Conservation (phyloP, 306 rosid genomes). For the Cicer arietinum region DNA sequence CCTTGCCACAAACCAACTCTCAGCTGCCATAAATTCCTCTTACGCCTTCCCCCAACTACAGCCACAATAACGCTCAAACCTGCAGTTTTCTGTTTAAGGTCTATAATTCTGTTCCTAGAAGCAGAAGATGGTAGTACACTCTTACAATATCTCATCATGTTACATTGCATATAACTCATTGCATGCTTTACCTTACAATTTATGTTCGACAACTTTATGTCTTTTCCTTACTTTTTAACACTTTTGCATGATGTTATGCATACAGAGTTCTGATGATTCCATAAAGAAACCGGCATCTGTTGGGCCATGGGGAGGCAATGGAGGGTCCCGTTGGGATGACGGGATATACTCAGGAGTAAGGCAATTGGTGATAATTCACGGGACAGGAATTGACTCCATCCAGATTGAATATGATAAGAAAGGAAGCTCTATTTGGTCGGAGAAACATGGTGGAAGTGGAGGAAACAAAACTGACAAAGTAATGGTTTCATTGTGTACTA, state of each 20-base stretch:
- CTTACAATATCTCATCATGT: not conserved
- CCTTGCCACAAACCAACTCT: conserved; percentile 29
- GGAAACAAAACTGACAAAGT: conserved; percentile 69
- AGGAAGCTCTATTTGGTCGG: conserved; percentile 74
- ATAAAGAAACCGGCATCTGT: conserved; percentile 51
- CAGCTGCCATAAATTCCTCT: conserved; percentile 44
- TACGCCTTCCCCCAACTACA: conserved; percentile 25
- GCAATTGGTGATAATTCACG: conserved; percentile 77
- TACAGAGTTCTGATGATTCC: conserved; percentile 51
- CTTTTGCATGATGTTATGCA: conserved; percentile 37
- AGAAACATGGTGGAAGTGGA: conserved; percentile 83
- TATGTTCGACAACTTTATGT: conserved; percentile 35
- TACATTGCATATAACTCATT: not conserved
- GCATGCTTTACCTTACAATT: conserved; percentile 26
- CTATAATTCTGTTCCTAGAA: conserved; percentile 18
- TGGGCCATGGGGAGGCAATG: conserved; percentile 89
- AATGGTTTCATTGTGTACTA: conserved; percentile 26
- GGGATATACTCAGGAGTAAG: conserved; percentile 66
- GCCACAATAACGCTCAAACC: conserved; percentile 11
- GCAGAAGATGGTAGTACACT: conserved; percentile 45
- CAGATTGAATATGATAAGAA: conserved; percentile 74
- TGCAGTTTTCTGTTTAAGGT: conserved; percentile 21
- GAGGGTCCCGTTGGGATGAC: conserved; percentile 72
- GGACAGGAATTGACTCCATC: conserved; percentile 75
- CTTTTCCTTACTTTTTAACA: conserved; percentile 8